Conservation (phyloP, 177 flowering plant genomes). For the Vitis hybrid region DNA sequence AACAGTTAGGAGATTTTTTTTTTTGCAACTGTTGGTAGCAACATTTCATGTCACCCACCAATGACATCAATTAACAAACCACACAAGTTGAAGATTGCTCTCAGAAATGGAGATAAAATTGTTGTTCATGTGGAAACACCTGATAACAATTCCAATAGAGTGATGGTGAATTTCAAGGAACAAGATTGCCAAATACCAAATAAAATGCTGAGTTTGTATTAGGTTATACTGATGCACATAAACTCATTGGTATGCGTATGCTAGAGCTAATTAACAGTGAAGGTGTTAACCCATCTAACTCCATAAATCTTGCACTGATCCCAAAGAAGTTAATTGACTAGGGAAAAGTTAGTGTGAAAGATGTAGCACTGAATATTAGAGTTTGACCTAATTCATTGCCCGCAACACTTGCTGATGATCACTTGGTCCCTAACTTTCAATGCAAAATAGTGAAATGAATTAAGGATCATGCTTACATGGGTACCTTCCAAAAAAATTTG, state of each 20-base stretch:
- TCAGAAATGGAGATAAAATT: constrained; percentile 39
- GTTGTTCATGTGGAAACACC: constrained; percentile 17
- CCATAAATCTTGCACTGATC: constrained; percentile 32
- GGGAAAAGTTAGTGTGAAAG: constrained; percentile 63
- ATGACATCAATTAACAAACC: constrained; percentile 20
- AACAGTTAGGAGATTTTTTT: constrained; percentile 21
- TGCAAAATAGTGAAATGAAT: constrained; percentile 72
- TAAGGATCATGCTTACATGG: constrained; percentile 53
- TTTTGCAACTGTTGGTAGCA: constrained; percentile 24
- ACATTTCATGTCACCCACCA: constrained; percentile 21
- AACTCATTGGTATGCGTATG: constrained; percentile 18
- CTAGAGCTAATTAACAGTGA: constrained; percentile 22
- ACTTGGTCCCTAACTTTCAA: constrained; percentile 43
- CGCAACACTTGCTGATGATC: constrained; percentile 47
- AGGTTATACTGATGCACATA: constrained; percentile 31
- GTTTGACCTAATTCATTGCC: constrained; percentile 53
- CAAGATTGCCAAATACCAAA: constrained; percentile 15
- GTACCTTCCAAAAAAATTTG: constrained; percentile 33
- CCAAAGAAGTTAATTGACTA: constrained; percentile 77
- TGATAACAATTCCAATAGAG: constrained; percentile 24
- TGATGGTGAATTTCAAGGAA: constrained; percentile 23
- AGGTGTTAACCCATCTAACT: constrained; percentile 30
- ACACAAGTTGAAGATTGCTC: constrained; percentile 36
- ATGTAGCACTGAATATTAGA: constrained; percentile 75
- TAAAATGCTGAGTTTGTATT: constrained; percentile 18